phyloP scores from a whole-genome alignment of 106 monocot genomes.

The Phalaenopsis equestris region DNA sequence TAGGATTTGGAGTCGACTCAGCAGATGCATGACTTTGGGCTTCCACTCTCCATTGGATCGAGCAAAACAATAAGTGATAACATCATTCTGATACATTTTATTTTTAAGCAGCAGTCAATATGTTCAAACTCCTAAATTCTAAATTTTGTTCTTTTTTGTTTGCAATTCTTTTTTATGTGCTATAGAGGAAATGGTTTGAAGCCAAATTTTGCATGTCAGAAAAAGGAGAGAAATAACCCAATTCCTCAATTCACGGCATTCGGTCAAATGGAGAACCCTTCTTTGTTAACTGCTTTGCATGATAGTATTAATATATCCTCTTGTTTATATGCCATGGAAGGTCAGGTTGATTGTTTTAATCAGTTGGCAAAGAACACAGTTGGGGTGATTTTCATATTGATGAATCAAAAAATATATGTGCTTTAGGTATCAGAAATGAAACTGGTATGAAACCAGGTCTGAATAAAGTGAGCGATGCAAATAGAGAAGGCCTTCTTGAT shows the following conservation, averaged over 20 bases:
- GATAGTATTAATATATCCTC: constrained; percentile 16
- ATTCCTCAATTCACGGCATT: background rate
- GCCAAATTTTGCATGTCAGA: constrained; percentile 16
- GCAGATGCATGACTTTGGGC: constrained; percentile 69
- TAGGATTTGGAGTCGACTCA: constrained; percentile 23
- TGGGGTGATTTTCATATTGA: background rate
- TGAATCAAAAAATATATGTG: background rate
- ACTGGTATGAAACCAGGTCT: background rate
- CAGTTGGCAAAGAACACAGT: constrained; percentile 2
- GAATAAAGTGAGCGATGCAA: constrained; percentile 6
- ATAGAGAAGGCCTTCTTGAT: background rate
- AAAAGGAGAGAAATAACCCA: constrained; percentile 9
- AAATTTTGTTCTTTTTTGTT: background rate
- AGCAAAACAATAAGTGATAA: constrained; percentile 36
- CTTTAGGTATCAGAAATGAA: constrained; percentile 1
- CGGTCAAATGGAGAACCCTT: constrained; percentile 14
- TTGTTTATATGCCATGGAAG: constrained; percentile 1
- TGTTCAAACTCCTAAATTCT: background rate
- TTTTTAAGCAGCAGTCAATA: background rate
- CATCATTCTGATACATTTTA: background rate
- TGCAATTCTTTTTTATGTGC: background rate
- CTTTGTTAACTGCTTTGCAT: constrained; percentile 17
- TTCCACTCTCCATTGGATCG: constrained; percentile 64
- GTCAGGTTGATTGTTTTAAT: constrained; percentile 6
- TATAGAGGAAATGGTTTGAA: constrained; percentile 25